Base-by-base conservation (phyloP, 768 basidiomycete species). In the Boletellus sp. region DNA sequence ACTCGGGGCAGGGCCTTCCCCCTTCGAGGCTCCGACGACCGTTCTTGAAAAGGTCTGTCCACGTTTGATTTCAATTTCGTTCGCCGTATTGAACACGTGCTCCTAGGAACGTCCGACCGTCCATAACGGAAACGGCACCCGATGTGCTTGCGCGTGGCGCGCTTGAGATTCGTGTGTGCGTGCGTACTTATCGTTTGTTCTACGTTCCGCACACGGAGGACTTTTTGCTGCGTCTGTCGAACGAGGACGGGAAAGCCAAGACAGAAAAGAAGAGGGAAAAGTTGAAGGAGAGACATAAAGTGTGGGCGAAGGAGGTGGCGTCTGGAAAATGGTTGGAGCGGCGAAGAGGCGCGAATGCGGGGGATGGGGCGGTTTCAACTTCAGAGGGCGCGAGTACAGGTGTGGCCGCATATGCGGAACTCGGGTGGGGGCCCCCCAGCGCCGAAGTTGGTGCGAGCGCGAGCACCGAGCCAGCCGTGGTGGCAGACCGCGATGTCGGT, bases 131-230 rank as follows among this genome's bases (percentile, higher is more conserved):
- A 11, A 56, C 62, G 4, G 68, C 67, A 10, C 78, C 77, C 0
- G 72, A 80, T 36, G 70, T 80, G 20, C 58, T 75, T 24, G 74
- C 81, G 1, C 74, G 64, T 33, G 84, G 85, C 28, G 78, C 78
- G 3, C 75, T 94, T 16, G 88, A 91, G 66, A 88, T 90, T 63
- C 86, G 86, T 54, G 80, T 96, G 49, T 95, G 94, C 67, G 77
- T 91, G 32, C 77, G 61, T 4, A 62, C 61, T n/a, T 62, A 62
- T 10, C 61, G 61, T 24, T 42, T 62, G 38, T 62, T 62, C 35
- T 62, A 62, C 26, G 62, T 62, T 39, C 59, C 61, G 2, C 56
- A 62, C 3, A 62, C 61, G 16, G 61, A 62, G 35, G 61, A 62
- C 42, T 62, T 64, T 48, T 48, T 62, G 33, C 9, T 61, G 22